Percentiles rank a stretch among this genome's conserved stretches.
These are phyloP conservation scores for Fusarium musae DNA, from an alignment of 2,329 filamentous ascomycete species.

Conservation along the genomic window DNA sequence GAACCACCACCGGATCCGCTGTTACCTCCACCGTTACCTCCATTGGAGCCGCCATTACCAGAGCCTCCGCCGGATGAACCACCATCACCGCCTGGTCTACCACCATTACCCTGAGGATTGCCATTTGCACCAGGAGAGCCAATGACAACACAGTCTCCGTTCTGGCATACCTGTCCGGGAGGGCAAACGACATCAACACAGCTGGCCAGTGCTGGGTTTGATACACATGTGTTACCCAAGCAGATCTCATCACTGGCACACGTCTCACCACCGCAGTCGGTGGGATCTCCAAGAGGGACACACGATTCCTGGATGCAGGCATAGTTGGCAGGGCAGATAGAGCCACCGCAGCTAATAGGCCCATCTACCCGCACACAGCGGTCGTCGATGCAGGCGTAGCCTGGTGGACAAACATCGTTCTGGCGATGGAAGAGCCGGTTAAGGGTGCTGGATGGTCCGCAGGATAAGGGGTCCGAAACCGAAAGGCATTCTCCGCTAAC, in stretches of 20 bases:
- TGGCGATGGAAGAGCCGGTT: slow-evolving; percentile 17
- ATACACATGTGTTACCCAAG: slow-evolving; percentile 14
- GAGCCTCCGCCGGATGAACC: neutral
- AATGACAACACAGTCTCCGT: slow-evolving; percentile 4
- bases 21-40: neutral
- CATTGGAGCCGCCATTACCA: neutral
- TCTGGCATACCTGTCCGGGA: neutral
- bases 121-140: neutral
- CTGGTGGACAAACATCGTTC: slow-evolving; percentile 1
- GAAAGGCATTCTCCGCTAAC: slow-evolving; percentile 7
- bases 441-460: neutral
- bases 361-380: slow-evolving; percentile 11
- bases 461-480: slow-evolving; percentile 5
- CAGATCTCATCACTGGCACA: slow-evolving; percentile 24
- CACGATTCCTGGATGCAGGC: slow-evolving; percentile 27
- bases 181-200: neutral
- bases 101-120: neutral
- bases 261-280: slow-evolving; percentile 10
- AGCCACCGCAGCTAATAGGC: slow-evolving; percentile 2
- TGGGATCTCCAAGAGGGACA: slow-evolving; percentile 8
- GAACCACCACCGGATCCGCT: neutral
- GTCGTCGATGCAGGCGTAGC: slow-evolving; percentile 23
- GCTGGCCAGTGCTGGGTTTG: neutral
- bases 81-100: neutral
- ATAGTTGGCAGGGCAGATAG: slow-evolving; percentile 11